Evolutionary conservation across 495 filamentous ascomycete species (phyloP).

Genomic region (Penicillium cataractarum): DNA sequence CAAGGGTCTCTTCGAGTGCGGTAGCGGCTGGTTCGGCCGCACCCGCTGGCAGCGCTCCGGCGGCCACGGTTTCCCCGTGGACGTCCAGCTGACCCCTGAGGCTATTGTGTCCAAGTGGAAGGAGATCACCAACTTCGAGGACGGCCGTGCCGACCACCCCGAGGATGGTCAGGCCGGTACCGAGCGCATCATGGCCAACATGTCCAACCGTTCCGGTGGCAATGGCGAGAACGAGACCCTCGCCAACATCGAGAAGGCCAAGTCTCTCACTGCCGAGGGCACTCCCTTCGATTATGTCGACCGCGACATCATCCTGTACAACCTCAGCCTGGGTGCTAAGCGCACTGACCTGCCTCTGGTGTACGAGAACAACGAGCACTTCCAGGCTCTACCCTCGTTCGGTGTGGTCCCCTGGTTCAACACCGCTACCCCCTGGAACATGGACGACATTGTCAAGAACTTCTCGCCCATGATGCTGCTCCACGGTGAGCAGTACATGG

Average conservation of each 20-base stretch:
- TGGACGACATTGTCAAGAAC: conserved; percentile 86
- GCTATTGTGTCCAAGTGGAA: conserved; percentile 77
- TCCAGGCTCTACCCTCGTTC: conserved; percentile 92
- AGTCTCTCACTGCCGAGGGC: conserved; percentile 69
- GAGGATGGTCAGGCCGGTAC: conserved; percentile 74
- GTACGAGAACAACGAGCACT: conserved; percentile 85
- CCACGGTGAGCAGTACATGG: conserved; percentile 98
- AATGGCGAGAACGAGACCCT: conserved; percentile 56
- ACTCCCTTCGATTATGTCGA: conserved; percentile 83
- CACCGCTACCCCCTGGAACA: conserved; percentile 76
- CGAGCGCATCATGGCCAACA: conserved; percentile 89
- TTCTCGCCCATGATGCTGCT: conserved; percentile 99
- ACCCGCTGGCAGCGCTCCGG: conserved; percentile 95
- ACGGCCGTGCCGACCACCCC: conserved; percentile 88
- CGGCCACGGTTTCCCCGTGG: conserved; percentile 90
- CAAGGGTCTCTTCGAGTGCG: conserved; percentile 92
- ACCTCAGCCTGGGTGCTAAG: conserved; percentile 93
- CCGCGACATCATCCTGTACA: conserved; percentile 90
- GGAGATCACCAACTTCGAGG: conserved; percentile 83
- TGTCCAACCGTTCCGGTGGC: conserved; percentile 68
- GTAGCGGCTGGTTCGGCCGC: conserved; percentile 88
- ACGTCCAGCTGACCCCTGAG: conserved; percentile 86
- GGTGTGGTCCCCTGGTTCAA: conserved; percentile 94
- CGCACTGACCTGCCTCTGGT: conserved; percentile 85
- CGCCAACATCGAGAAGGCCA: conserved; percentile 75